These are phyloP conservation scores for Jaminaea rosea DNA, from an alignment of 1,284 basidiomycete species.

Conservation along the genomic window DNA sequence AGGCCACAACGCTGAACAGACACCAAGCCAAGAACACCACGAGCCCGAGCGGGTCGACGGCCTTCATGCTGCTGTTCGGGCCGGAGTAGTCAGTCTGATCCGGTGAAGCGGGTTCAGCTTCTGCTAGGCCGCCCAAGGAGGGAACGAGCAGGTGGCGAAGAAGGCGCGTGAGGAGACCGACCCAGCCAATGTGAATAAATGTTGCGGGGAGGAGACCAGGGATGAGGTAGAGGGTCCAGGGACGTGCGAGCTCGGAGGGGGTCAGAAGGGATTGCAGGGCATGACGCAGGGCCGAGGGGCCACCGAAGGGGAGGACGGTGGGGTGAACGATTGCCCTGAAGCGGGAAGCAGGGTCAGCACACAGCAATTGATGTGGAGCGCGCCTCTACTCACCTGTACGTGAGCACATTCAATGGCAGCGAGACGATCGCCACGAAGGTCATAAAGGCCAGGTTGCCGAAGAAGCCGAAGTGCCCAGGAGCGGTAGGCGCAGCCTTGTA, in stretches of 20 bases:
- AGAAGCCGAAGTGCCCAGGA: slow-evolving; percentile 34
- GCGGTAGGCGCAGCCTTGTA: slow-evolving; percentile 34
- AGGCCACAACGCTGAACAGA: slow-evolving; percentile 22
- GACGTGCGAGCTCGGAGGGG: slow-evolving; percentile 29
- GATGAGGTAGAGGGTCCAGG: slow-evolving; percentile 36
- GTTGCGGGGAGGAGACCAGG: slow-evolving; percentile 35
- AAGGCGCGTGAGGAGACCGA: slow-evolving; percentile 27
- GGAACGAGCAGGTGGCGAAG: slow-evolving; percentile 34
- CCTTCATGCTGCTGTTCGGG: slow-evolving; percentile 24
- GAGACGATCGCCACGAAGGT: slow-evolving; percentile 14
- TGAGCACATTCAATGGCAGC: slow-evolving; percentile 17
- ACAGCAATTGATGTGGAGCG: neutral
- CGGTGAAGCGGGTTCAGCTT: slow-evolving; percentile 17
- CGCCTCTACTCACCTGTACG: slow-evolving; percentile 16
- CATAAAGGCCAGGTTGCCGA: slow-evolving; percentile 31
- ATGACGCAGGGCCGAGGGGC: slow-evolving; percentile 8
- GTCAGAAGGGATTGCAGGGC: slow-evolving; percentile 34
- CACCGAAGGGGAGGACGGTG: slow-evolving; percentile 18
- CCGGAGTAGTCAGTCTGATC: slow-evolving; percentile 28
- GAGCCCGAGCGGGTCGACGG: slow-evolving; percentile 25
- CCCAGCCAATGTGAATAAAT: slow-evolving; percentile 28
- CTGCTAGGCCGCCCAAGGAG: slow-evolving; percentile 20
- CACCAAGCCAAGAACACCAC: slow-evolving; percentile 32
- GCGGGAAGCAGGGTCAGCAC: neutral
- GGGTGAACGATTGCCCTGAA: slow-evolving; percentile 40